These are phyloP conservation scores for Saturnispora dispora DNA, from an alignment of 805 yeast genomes.

Conservation along the genomic window DNA sequence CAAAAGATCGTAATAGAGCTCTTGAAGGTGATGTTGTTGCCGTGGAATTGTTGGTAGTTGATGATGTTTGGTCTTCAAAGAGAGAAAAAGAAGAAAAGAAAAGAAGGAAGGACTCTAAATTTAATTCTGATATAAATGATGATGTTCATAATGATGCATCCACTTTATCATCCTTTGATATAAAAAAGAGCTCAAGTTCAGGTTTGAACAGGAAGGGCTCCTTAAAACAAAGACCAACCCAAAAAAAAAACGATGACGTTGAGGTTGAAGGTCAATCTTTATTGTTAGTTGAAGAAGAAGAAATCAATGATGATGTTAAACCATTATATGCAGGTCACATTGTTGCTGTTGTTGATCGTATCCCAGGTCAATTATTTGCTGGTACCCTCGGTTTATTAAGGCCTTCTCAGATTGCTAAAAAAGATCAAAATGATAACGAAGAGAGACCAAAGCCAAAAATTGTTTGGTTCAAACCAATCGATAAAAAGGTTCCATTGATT, in stretches of 20 bases:
- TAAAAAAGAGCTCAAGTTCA: conserved; percentile 10
- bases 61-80: conserved; percentile 96
- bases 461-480: conserved; percentile 99
- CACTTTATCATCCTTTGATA: conserved; percentile 29
- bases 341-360: conserved; percentile 95
- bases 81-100: conserved; percentile 96
- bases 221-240: conserved; percentile 88
- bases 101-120: conserved; percentile 45
- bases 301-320: conserved; percentile 82
- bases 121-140: conserved; percentile 38
- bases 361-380: conserved; percentile 91
- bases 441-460: conserved; percentile 62
- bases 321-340: conserved; percentile 98
- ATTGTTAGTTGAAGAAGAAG: conserved; percentile 88
- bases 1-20: conserved; percentile 96
- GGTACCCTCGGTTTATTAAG: conserved; percentile 90
- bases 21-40: conserved; percentile 96
- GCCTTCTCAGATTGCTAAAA: conserved; percentile 88
- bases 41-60: conserved; percentile 86
- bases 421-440: conserved; percentile 30
- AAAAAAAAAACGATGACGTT: conserved; percentile 95
- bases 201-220: conserved; percentile 72
- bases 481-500: conserved; percentile 92
- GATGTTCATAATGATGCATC: conserved; percentile 79
- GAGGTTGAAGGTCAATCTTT: conserved; percentile 97